A percentile compares a stretch with the other conserved stretches of the same genome.
These are phyloP conservation scores for Syncephalastrum sp. DNA, from an alignment of 371 early-diverging fungal genomes.

Conservation along the genomic window DNA sequence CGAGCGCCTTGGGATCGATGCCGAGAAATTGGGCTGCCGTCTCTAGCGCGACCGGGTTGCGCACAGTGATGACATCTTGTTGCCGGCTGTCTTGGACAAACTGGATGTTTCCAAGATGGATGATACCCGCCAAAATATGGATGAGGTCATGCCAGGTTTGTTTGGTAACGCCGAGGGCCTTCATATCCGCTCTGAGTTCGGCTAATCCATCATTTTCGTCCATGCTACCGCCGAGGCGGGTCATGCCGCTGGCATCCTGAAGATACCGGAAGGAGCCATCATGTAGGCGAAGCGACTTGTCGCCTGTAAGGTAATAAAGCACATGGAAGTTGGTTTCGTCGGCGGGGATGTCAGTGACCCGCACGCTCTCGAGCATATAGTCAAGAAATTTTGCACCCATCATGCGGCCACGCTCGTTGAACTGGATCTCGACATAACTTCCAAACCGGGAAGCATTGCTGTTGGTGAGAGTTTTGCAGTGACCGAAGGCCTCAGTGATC, in stretches of 20 bases:
- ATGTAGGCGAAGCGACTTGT: slow-evolving; percentile 39
- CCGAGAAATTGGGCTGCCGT: slow-evolving; percentile 81
- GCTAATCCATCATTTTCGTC: slow-evolving; percentile 3
- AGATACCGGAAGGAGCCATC: slow-evolving; percentile 13
- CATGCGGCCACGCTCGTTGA: slow-evolving; percentile 84
- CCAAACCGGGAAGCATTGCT: slow-evolving; percentile 85
- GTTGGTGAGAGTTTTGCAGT: slow-evolving; percentile 74
- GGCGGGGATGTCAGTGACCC: slow-evolving; percentile 53
- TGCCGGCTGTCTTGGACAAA: slow-evolving; percentile 53
- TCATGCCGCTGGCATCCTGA: slow-evolving; percentile 6
- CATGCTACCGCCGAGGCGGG: slow-evolving; percentile 6
- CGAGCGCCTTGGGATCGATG: slow-evolving; percentile 71
- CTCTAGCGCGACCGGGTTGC: slow-evolving; percentile 64
- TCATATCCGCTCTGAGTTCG: slow-evolving; percentile 72
- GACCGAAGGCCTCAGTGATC: slow-evolving; percentile 82
- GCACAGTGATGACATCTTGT: slow-evolving; percentile 63
- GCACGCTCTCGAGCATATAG: slow-evolving; percentile 85
- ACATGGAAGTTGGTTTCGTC: slow-evolving; percentile 90
- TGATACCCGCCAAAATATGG: slow-evolving; percentile 81
- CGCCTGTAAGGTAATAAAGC: slow-evolving; percentile 80
- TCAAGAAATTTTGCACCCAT: slow-evolving; percentile 84
- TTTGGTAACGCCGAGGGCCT: slow-evolving; percentile 75
- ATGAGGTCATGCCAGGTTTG: slow-evolving; percentile 75
- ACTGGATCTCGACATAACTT: slow-evolving; percentile 86
- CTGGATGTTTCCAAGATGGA: slow-evolving; percentile 84